Conservation (phyloP, 306 rosid genomes). For the Lupinus albus region DNA sequence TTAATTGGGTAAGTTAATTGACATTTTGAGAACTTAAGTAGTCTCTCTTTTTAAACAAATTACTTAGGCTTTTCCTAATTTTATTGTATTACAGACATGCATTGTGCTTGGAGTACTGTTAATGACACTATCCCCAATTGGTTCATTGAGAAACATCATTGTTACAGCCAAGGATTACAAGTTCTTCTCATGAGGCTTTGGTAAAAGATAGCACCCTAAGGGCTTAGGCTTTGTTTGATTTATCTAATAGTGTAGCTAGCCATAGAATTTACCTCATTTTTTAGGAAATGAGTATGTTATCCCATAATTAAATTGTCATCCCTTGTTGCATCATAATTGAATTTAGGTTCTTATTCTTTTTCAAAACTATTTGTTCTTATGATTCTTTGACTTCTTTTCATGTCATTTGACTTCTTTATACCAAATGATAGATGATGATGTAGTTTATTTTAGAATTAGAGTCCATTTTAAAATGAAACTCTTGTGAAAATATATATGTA, state of each 20-base stretch:
- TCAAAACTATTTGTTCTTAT: not conserved
- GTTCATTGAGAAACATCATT: slow-evolving; percentile 65
- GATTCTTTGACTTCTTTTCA: not conserved
- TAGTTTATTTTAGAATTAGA: not conserved
- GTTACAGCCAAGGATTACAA: slow-evolving; percentile 50
- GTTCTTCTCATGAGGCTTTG: slow-evolving; percentile 63
- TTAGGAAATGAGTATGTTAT: not conserved
- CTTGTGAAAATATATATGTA: not conserved
- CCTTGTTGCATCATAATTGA: not conserved
- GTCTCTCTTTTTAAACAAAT: not conserved
- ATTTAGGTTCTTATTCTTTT: not conserved
- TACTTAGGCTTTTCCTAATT: not conserved
- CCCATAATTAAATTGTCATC: not conserved
- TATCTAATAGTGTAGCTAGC: slow-evolving; percentile 3
- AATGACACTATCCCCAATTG: slow-evolving; percentile 80
- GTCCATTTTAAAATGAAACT: not conserved
- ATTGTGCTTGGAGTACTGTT: slow-evolving; percentile 63
- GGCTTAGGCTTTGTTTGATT: not conserved
- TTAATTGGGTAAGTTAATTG: slow-evolving; percentile 63
- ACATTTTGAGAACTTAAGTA: not conserved
- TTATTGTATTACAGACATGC: slow-evolving; percentile 52
- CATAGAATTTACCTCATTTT: slow-evolving; percentile 12
- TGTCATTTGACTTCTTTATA: not conserved
- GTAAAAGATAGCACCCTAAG: not conserved
- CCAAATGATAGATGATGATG: not conserved